Evolutionary conservation across 208 protist species (phyloP).

Genomic region (Acanthamoeba culbertsoni): DNA sequence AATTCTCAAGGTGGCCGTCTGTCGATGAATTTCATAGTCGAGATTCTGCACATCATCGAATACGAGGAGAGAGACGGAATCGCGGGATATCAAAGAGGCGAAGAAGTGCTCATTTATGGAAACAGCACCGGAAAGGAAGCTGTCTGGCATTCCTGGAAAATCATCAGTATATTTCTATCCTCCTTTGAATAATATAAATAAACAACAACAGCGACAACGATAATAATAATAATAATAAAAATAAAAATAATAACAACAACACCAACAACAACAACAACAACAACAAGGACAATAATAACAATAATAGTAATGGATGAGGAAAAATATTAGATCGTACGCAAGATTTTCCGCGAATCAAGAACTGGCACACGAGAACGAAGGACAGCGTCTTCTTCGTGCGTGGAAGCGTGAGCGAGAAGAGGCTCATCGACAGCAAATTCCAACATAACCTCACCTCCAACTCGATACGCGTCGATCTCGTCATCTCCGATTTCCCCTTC

Average conservation of each 20-base stretch:
- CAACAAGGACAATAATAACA: too few relatives aligned
- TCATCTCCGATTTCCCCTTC: not conserved
- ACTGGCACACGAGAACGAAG: not conserved
- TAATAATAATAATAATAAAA: too few relatives aligned
- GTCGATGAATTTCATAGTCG: not conserved
- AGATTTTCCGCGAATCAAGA: not conserved
- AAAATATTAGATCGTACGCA: not conserved
- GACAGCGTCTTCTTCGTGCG: not conserved
- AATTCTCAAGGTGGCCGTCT: not conserved
- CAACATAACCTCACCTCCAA: slow-evolving; percentile 19
- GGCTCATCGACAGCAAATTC: not conserved
- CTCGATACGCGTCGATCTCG: not conserved
- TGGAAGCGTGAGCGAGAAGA: not conserved
- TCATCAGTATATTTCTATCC: not conserved
- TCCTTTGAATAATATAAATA: not conserved
- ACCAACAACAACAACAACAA: too few relatives aligned
- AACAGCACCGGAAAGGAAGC: not conserved
- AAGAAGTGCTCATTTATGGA: not conserved
- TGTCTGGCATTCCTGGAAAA: not conserved
- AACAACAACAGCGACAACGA: too few relatives aligned
- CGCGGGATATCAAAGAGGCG: not conserved
- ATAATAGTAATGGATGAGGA: not conserved
- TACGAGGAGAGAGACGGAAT: not conserved
- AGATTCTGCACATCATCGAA: slow-evolving; percentile 8
- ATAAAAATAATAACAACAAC: too few relatives aligned